These are phyloP conservation scores for Kockovaella imperatae DNA, from an alignment of 768 basidiomycete species.

Conservation along the genomic window DNA sequence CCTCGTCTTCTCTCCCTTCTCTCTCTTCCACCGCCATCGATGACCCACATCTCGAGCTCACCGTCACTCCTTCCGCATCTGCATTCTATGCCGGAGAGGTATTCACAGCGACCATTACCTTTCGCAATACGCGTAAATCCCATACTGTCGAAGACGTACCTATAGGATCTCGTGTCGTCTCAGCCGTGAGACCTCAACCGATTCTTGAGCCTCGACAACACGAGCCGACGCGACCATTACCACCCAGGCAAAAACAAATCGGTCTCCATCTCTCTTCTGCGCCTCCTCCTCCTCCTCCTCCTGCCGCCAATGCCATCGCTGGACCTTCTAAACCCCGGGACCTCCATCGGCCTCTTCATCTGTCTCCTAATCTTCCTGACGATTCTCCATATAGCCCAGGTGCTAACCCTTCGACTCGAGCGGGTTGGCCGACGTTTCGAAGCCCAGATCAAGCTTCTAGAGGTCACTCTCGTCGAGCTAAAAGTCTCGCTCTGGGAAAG, in stretches of 20 bases:
- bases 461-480: constrained; percentile 8
- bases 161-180: not conserved
- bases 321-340: constrained; percentile 23
- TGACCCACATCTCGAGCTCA: constrained; percentile 41
- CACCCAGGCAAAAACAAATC: not conserved
- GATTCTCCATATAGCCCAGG: not conserved
- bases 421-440: not conserved
- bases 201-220: not conserved
- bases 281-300: no score
- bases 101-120: constrained; percentile 74
- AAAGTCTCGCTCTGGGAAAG: constrained; percentile 31
- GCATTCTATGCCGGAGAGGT: constrained; percentile 90
- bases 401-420: not conserved
- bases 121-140: constrained; percentile 62
- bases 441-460: not conserved
- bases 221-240: not conserved
- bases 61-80: constrained; percentile 61
- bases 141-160: not conserved
- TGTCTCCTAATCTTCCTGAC: no score
- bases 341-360: no score
- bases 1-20: constrained; percentile 9
- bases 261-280: no score
- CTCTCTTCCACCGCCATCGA: constrained; percentile 5
- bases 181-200: not conserved
- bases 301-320: constrained; percentile 24